Base-by-base conservation (phyloP, 108 stramenopile species). In the Pseudonitzschia multistriata region DNA sequence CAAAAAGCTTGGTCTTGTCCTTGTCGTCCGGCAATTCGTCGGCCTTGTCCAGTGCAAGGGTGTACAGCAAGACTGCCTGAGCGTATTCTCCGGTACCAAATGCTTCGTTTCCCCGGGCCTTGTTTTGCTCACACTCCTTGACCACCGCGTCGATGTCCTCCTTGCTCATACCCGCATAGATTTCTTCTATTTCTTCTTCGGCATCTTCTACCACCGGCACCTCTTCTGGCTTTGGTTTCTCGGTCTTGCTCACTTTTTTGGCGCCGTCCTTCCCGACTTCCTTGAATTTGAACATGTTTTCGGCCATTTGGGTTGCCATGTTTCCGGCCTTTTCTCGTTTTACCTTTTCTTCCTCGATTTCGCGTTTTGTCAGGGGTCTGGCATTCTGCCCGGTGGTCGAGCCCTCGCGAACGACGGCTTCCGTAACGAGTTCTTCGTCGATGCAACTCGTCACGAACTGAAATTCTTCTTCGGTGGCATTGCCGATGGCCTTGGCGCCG, bases 1-100 rank as follows among this genome's bases (percentile, higher is more conserved):
- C 79, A 60, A 88, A 93, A n/a, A 92, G 77, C 35, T 75, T 79
- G 19, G 70, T 74, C 52, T 53, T 42, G 49, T 67, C 35, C 5
- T 45, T 57, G 30, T 76, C 81, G 70, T 92, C 91, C 24, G 85
- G 84, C 15, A 94, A 68, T 70, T 88, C 86, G 30, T 88, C 87
- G n/a, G 87, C 81, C 61, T 88, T 87, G 72, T 95, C 94, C 63
- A 95, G 66, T 2, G 86, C 88, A 59, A 95, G 65, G 45, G 85
- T 91, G 78, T 95, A 95, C 64, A 87, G 72, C 15, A 95, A 72
- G 47, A 95, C 76, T 17, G 94, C 94, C 75, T 95, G 94, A 0
- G 83, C 94, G 67, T 95, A 95, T 74, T 95, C 94, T 47, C 94
- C 94, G 13, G 83, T 68, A 31, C 74, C 70, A 81, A 95, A 95